Base-by-base conservation (phyloP, 305 asterid species). In the Fraxinus floribunda region DNA sequence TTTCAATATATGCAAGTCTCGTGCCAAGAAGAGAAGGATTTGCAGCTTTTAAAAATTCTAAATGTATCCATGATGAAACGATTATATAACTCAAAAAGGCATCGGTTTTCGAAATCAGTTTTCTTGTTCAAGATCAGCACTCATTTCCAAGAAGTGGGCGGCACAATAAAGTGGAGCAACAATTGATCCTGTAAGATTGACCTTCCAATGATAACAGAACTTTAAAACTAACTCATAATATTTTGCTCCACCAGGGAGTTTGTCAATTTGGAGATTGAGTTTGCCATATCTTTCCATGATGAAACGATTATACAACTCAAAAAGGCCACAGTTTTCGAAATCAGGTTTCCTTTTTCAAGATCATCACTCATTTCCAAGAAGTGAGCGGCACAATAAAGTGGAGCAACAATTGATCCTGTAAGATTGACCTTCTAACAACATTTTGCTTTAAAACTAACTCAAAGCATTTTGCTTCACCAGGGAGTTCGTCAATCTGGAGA, bases 311-410 rank as follows among this genome's bases (percentile, higher is more conserved):
- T 35, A 35, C 38, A 35, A 35, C 84, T 84, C 24, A 84, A 13
- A 70, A 84, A 84, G 16, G 84, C 75, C 80, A 81, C 84, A 9
- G 87, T 78, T 79, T 79, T 78, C 4, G 86, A 82, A 34, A 84
- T 76, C 41, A 86, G 77, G 26, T 84, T 86, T 68, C 86, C 89
- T 0, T 68, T 84, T 22, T 76, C 15, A 16, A 79, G 76, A 60
- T 81, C 84, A 55, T 86, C 87, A 60, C 71, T 82, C 87, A 86
- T 86, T 84, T 84, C 86, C 76, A 86, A 44, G 82, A 86, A 82
- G 64, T 86, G 85, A 32, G 84, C 84, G 4, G 89, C 87, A 76
- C 84, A 84, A 44, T 79, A 76, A 36, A 86, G 82, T 15, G 87
- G 89, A 49, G 84, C 86, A 70, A 86, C 38, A 29, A 41, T 86